Conservation (phyloP, 2,329 filamentous ascomycete genomes). For the Arachnomyces sp. region DNA sequence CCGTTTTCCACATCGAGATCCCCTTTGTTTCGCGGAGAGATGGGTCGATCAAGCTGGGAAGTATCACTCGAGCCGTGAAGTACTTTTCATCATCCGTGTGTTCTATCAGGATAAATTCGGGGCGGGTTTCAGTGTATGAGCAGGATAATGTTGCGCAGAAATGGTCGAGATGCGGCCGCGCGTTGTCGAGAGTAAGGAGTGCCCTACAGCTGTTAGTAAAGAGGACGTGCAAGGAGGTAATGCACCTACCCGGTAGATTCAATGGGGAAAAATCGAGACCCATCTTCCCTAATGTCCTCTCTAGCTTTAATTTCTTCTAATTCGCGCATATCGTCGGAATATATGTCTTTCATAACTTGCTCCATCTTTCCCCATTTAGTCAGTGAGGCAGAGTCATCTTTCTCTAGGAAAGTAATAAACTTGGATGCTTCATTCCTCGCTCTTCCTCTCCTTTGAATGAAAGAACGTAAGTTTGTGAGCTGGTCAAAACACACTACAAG, state of each 20-base stretch:
- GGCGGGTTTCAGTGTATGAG: conserved; percentile 55
- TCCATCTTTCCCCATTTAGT: conserved; percentile 60
- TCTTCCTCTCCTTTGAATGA: conserved; percentile 56
- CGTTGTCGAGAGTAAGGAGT: conserved; percentile 62
- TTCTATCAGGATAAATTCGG: conserved; percentile 57
- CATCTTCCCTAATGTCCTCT: conserved; percentile 41
- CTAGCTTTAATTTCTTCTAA: conserved; percentile 38
- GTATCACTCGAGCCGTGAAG: conserved; percentile 50
- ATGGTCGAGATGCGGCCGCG: conserved; percentile 68
- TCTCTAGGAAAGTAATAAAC: conserved; percentile 43
- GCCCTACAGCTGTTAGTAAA: conserved; percentile 41
- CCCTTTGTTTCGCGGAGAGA: conserved; percentile 49
- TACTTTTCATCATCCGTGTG: conserved; percentile 17
- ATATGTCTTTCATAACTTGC: conserved; percentile 60
- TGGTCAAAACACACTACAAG: conserved; percentile 57
- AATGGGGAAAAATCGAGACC: conserved; percentile 33
- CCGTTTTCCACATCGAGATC: conserved; percentile 54
- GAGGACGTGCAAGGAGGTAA: conserved; percentile 13
- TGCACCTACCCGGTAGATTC: conserved; percentile 34
- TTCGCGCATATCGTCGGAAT: conserved; percentile 55
- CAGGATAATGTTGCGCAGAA: conserved; percentile 61
- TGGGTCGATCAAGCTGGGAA: conserved; percentile 63
- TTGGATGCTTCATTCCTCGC: conserved; percentile 51
- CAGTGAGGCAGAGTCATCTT: conserved; percentile 26
- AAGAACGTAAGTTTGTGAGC: conserved; percentile 55